A percentile compares a stretch with the other conserved stretches of the same genome.
Evolutionary conservation across 495 filamentous ascomycete species (phyloP).

Genomic region (Pseudomonodictys pantanalensis): DNA sequence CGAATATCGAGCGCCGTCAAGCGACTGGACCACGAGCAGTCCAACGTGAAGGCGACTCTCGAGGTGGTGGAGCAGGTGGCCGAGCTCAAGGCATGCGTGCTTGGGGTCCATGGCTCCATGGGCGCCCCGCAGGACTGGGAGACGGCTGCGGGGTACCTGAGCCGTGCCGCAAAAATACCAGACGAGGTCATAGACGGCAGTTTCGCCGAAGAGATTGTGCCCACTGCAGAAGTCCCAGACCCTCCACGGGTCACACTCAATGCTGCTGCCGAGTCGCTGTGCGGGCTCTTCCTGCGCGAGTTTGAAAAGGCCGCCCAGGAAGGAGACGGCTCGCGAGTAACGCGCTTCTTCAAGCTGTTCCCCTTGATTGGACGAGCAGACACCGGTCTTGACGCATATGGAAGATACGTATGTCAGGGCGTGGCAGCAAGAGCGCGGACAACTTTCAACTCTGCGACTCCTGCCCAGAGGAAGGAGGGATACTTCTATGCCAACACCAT

Average conservation of each 20-base stretch:
- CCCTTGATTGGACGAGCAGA: slow-evolving; percentile 89
- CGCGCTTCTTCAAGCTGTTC: slow-evolving; percentile 96
- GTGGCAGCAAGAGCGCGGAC: slow-evolving; percentile 78
- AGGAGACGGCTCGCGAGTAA: slow-evolving; percentile 80
- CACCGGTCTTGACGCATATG: slow-evolving; percentile 89
- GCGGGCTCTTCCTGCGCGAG: slow-evolving; percentile 84
- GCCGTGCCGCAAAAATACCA: slow-evolving; percentile 77
- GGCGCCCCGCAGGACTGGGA: slow-evolving; percentile 98
- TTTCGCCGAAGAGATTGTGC: slow-evolving; percentile 92
- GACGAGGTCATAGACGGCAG: slow-evolving; percentile 70
- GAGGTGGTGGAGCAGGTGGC: slow-evolving; percentile 93
- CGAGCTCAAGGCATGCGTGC: slow-evolving; percentile 91
- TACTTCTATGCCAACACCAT: slow-evolving; percentile 91
- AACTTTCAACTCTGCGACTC: slow-evolving; percentile 61
- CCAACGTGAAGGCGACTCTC: slow-evolving; percentile 81
- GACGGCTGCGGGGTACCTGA: slow-evolving; percentile 84
- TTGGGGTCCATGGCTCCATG: slow-evolving; percentile 95
- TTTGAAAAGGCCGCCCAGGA: slow-evolving; percentile 90
- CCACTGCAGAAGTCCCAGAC: slow-evolving; percentile 92
- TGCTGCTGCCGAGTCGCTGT: slow-evolving; percentile 79
- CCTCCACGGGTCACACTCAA: slow-evolving; percentile 83
- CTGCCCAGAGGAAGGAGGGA: slow-evolving; percentile 61
- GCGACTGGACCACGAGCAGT: slow-evolving; percentile 82
- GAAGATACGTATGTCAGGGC: slow-evolving; percentile 89
- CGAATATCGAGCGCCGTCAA: slow-evolving; percentile 83